Evolutionary conservation across 257 asterid species (phyloP), one percentile per base, ranked within the genome.

Genomic region (Nicotiana obtusifolia): DNA sequence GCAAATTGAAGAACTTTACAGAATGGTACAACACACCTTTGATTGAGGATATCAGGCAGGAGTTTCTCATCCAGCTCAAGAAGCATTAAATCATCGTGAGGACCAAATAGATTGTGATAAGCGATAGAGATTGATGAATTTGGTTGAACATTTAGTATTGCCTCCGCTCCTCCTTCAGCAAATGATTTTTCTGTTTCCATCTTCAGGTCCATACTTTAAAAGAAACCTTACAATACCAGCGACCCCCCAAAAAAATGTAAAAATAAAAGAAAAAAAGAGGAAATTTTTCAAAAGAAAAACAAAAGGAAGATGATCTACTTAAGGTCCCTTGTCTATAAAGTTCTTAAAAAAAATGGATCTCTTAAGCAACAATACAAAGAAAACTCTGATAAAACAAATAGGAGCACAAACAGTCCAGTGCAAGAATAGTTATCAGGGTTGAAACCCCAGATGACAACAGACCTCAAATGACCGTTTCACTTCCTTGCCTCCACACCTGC

Each of bases 61-160:
- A 94, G 92, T 87, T 88, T 91, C 81, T 95, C 95, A 53, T 95
- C 99, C 56, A 95, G 88, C 84, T 95, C 99, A 24, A 95, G 93
- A 84, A 95, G 98, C 90, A 90, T 69, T 76, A 94, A 84, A 82
- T 95, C 98, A 77, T 90, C 81, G 20, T 93, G 97, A 37, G 91
- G 89, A 81, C 95, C 98, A 84, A 92, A 94, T 7, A 52, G 88
- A 78, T 93, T 76, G 86, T 94, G 93, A 87, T 95, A 95, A 35
- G 88, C 87, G 53, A 95, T 80, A 78, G 97, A 91, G 31, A 94
- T 76, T 52, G 97, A 87, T 7, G 95, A 87, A 76, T 84, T 84
- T 10, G 97, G 93, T 77, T 86, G 89, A 87, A 94, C 88, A 67
- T 83, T 87, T n/a, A 95, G 87, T 77, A 94, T 88, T 80, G 91